A percentile compares a stretch with the other conserved stretches of the same genome.
phyloP scores from a whole-genome alignment of 148 eudicot genomes.

The Cornus controversa region DNA sequence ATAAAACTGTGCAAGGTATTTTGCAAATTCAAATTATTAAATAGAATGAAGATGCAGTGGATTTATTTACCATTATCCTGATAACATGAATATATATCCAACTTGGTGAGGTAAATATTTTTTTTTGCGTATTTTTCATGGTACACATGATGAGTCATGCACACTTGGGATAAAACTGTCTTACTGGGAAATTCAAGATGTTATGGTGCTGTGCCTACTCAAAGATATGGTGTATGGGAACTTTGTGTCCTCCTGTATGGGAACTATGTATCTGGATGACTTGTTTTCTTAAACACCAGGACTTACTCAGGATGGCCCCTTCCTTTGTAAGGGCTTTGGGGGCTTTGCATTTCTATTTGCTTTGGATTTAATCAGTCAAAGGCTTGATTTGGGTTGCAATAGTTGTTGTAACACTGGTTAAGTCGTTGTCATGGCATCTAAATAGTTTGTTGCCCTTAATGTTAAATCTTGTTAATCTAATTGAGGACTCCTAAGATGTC shows the following conservation, averaged over 20 bases:
- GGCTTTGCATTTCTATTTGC: background rate
- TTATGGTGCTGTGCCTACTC: too few species aligned
- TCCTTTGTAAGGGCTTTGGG: background rate
- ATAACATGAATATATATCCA: background rate
- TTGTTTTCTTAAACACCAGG: too few species aligned
- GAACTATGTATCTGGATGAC: background rate
- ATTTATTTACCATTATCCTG: background rate
- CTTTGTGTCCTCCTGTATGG: too few species aligned
- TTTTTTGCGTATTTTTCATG: background rate
- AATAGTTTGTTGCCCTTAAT: too few species aligned
- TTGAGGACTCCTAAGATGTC: too few species aligned
- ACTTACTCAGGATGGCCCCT: background rate
- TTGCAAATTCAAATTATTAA: background rate
- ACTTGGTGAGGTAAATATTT: background rate
- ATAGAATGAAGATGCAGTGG: background rate
- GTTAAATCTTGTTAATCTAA: too few species aligned
- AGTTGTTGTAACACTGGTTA: too few species aligned
- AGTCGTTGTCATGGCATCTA: too few species aligned
- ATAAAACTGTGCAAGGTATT: constrained; percentile 82
- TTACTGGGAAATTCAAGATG: too few species aligned
- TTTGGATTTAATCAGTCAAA: too few species aligned
- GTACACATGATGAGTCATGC: background rate
- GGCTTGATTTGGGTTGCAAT: too few species aligned
- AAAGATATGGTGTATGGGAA: too few species aligned
- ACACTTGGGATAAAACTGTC: background rate